Conservation (phyloP, 192 early-diverging fungal species). For the Blastocladiella britannica region DNA sequence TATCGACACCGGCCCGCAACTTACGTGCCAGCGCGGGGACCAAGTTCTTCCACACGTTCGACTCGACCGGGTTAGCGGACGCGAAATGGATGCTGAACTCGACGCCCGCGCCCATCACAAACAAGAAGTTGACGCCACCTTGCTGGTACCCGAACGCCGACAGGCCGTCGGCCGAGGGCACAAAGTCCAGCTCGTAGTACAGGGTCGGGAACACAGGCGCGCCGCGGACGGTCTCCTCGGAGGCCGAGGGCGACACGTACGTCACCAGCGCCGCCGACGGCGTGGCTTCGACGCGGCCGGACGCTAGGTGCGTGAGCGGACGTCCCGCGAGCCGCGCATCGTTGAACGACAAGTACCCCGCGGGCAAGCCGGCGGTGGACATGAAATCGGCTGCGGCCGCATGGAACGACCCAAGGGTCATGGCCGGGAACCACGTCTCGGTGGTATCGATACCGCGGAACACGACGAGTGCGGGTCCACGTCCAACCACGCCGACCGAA, state of each 20-base stretch:
- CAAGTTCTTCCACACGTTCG: neutral
- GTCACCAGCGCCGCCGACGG: neutral
- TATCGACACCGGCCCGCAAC: neutral
- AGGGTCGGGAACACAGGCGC: neutral
- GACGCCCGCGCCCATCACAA: neutral
- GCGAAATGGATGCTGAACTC: neutral
- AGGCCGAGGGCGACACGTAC: neutral
- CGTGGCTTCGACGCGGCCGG: neutral
- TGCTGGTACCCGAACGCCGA: neutral
- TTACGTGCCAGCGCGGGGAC: neutral
- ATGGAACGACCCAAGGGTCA: neutral
- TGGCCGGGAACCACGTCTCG: neutral
- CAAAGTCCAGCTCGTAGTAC: neutral
- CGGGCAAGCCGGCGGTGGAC: neutral
- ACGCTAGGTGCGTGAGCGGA: too few species aligned
- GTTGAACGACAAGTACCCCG: neutral
- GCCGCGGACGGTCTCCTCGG: neutral
- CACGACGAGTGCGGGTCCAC: neutral
- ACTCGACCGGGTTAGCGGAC: neutral
- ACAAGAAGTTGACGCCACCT: neutral
- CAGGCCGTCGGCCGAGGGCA: neutral
- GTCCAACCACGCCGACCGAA: too few species aligned
- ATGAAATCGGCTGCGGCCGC: neutral
- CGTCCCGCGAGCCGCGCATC: too few species aligned
- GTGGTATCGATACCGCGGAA: neutral